phyloP scores from a whole-genome alignment of 225 moss, liverwort and hornwort species.

The Asterella californica region DNA sequence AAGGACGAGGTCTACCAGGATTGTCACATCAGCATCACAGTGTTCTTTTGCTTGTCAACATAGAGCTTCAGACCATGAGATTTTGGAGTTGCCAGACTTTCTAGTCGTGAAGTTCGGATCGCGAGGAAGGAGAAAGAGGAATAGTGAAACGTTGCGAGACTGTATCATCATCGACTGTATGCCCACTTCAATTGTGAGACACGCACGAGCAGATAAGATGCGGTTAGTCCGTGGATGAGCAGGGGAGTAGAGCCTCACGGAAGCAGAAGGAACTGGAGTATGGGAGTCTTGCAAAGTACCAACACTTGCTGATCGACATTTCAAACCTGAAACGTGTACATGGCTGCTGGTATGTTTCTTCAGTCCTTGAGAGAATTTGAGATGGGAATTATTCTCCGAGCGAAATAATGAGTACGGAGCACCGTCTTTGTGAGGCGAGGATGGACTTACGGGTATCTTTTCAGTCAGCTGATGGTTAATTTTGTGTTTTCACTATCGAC shows the following conservation, averaged over 20 bases:
- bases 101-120: not conserved
- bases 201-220: not conserved
- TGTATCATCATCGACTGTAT: not conserved
- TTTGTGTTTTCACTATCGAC: not conserved
- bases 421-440: not conserved
- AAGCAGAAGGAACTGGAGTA: not conserved
- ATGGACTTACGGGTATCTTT: not conserved
- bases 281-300: not conserved
- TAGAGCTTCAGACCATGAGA: not conserved
- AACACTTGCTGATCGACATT: not conserved
- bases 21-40: slow-evolving; percentile 12
- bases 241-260: not conserved
- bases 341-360: slow-evolving; percentile 6
- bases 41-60: not conserved
- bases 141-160: not conserved
- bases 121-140: no score
- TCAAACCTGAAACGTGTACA: not conserved
- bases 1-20: slow-evolving; percentile 11
- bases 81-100: not conserved
- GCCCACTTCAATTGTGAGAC: no score
- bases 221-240: not conserved
- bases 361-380: not conserved
- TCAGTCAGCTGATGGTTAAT: not conserved
- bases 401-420: not conserved
- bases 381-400: not conserved